A percentile compares a stretch with the other conserved stretches of the same genome.
Conservation (phyloP, 75 land plant genomes). For the Cryptomeria japonica region DNA sequence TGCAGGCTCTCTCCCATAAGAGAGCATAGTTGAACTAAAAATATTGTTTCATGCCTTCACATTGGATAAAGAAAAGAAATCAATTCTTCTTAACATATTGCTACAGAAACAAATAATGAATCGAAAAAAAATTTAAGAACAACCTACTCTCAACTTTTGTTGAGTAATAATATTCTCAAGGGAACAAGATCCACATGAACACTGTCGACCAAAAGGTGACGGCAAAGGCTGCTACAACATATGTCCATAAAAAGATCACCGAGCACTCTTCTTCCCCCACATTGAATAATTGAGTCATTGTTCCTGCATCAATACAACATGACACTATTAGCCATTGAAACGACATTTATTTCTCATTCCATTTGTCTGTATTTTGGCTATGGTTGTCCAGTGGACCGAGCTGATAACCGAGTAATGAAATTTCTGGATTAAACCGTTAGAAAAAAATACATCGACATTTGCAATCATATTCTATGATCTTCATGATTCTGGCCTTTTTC, state of each 20-base stretch:
- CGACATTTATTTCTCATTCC: neutral
- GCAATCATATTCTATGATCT: too few species aligned
- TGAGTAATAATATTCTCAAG: neutral
- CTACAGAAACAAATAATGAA: neutral
- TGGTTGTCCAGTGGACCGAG: neutral
- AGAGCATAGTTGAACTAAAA: neutral
- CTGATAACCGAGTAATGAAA: too few species aligned
- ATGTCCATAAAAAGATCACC: slow-evolving; percentile 57
- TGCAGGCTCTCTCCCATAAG: too few species aligned
- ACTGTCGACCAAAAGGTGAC: slow-evolving; percentile 49
- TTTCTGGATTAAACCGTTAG: too few species aligned
- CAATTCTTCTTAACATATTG: neutral
- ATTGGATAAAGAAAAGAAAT: too few species aligned
- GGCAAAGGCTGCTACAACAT: slow-evolving; percentile 37
- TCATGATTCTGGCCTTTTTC: too few species aligned
- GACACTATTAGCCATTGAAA: neutral
- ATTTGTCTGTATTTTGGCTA: too few species aligned
- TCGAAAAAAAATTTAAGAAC: neutral
- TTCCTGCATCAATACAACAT: slow-evolving; percentile 30
- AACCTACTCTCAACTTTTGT: neutral
- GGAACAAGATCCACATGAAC: slow-evolving; percentile 45
- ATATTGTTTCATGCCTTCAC: too few species aligned
- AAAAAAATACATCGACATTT: too few species aligned
- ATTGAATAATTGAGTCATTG: slow-evolving; percentile 46
- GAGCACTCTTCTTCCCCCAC: slow-evolving; percentile 53